Percentiles rank a stretch among this genome's conserved stretches.
Conservation (phyloP, 495 filamentous ascomycete species). For the Tetracladium marchalianum region DNA sequence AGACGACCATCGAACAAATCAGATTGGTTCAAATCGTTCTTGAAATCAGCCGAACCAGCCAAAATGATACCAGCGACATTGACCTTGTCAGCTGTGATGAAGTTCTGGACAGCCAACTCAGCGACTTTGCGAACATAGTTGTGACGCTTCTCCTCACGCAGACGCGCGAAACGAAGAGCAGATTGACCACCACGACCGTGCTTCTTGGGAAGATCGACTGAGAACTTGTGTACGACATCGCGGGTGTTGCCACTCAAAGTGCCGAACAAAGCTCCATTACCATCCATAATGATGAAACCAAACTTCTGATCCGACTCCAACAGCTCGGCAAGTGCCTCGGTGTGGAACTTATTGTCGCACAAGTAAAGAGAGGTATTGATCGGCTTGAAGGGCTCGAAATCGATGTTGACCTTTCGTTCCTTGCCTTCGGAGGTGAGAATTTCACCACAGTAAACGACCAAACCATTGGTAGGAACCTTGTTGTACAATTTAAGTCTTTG, state of each 20-base stretch:
- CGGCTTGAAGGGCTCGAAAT: constrained; percentile 98
- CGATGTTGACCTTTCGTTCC: constrained; percentile 98
- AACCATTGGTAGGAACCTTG: constrained; percentile 93
- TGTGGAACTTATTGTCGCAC: constrained; percentile 99
- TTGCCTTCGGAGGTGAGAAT: constrained; percentile 98
- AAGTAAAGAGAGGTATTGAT: constrained; percentile 99
- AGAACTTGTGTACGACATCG: constrained; percentile 95
- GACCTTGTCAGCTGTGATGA: constrained; percentile 94
- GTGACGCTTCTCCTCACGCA: constrained; percentile 99
- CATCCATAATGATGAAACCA: constrained; percentile 99
- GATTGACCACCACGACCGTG: constrained; percentile 99
- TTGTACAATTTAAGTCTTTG: constrained; percentile 97
- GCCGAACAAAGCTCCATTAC: constrained; percentile 93
- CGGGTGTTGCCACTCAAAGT: constrained; percentile 94
- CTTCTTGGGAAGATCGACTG: constrained; percentile 96
- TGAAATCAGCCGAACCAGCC: constrained; percentile 97
- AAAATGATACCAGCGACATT: constrained; percentile 92
- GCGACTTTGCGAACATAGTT: constrained; percentile 99
- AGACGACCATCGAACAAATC: constrained; percentile 93
- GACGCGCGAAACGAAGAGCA: constrained; percentile 95
- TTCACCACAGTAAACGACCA: constrained; percentile 99
- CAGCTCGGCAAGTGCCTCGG: constrained; percentile 89
- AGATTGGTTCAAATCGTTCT: constrained; percentile 95
- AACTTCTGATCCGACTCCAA: constrained; percentile 98
- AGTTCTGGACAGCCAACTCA: constrained; percentile 95